phyloP scores from a whole-genome alignment of 2,329 filamentous ascomycete genomes.

The Penicillium sclerotigenum region DNA sequence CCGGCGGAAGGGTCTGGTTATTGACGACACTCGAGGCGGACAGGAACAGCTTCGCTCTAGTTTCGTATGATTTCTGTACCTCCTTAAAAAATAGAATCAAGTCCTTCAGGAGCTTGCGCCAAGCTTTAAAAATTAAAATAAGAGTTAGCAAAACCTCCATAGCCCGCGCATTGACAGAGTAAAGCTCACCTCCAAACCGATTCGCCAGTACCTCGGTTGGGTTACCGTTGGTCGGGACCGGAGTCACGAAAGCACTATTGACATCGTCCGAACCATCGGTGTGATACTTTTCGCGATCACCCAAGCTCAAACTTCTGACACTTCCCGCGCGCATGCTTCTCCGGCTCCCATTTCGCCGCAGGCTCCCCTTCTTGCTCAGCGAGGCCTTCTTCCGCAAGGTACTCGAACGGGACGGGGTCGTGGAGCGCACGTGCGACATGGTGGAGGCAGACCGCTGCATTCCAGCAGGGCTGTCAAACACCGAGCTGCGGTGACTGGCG shows the following conservation, averaged over 20 bases:
- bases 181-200: constrained; percentile 73
- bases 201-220: constrained; percentile 85
- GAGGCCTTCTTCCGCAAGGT: constrained; percentile 89
- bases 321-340: constrained; percentile 81
- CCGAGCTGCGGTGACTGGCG: constrained; percentile 36
- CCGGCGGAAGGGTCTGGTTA: constrained; percentile 69
- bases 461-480: constrained; percentile 30
- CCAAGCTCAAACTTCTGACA: constrained; percentile 73
- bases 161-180: neutral
- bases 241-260: constrained; percentile 84
- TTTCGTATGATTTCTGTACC: constrained; percentile 84
- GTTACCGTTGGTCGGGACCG: constrained; percentile 79
- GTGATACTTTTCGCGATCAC: constrained; percentile 55
- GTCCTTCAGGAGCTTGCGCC: constrained; percentile 93
- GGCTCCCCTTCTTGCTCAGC: constrained; percentile 67
- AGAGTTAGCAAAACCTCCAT: constrained; percentile 5
- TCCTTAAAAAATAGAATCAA: constrained; percentile 92
- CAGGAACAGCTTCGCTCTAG: constrained; percentile 73
- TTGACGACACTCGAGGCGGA: constrained; percentile 83
- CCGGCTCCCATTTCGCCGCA: constrained; percentile 76
- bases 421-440: constrained; percentile 42
- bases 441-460: constrained; percentile 43
- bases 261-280: constrained; percentile 55
- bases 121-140: constrained; percentile 62
- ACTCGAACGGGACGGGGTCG: constrained; percentile 54